Conservation (phyloP, 2,329 filamentous ascomycete genomes). For the Hymenoscyphus fraxineus region DNA sequence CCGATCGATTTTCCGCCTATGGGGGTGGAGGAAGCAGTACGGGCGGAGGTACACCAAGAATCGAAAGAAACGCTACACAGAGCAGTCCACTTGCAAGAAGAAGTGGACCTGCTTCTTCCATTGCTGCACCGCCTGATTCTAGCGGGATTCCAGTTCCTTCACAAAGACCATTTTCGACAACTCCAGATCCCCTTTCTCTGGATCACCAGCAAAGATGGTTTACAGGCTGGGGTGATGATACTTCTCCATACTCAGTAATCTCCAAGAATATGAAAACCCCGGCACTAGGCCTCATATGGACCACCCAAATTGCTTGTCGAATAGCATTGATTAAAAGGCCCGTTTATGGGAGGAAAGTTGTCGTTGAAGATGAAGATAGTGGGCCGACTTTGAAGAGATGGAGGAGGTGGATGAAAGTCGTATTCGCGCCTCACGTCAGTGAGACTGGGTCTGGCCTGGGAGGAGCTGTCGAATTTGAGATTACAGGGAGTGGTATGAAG, state of each 20-base stretch:
- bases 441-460: conserved; percentile 47
- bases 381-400: conserved; percentile 54
- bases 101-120: conserved; percentile 28
- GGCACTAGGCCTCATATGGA: conserved; percentile 83
- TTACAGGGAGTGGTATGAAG: conserved; percentile 62
- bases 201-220: conserved; percentile 94
- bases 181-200: conserved; percentile 61
- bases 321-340: conserved; percentile 76
- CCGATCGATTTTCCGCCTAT: conserved; percentile 67
- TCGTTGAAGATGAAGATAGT: conserved; percentile 40
- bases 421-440: conserved; percentile 76
- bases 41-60: conserved; percentile 5
- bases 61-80: conserved; percentile 17
- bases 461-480: conserved; percentile 67
- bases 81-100: conserved; percentile 29
- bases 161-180: conserved; percentile 20
- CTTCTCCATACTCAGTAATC: conserved; percentile 34
- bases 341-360: conserved; percentile 40
- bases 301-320: conserved; percentile 79
- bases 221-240: conserved; percentile 85
- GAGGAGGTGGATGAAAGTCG: conserved; percentile 79
- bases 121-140: conserved; percentile 26
- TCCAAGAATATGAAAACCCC: conserved; percentile 69
- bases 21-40: conserved; percentile 15
- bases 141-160: conserved; percentile 14